Percentiles rank a stretch among this genome's conserved stretches.
Evolutionary conservation across 2,329 filamentous ascomycete species (phyloP).

Genomic region (Xylaria sp.): DNA sequence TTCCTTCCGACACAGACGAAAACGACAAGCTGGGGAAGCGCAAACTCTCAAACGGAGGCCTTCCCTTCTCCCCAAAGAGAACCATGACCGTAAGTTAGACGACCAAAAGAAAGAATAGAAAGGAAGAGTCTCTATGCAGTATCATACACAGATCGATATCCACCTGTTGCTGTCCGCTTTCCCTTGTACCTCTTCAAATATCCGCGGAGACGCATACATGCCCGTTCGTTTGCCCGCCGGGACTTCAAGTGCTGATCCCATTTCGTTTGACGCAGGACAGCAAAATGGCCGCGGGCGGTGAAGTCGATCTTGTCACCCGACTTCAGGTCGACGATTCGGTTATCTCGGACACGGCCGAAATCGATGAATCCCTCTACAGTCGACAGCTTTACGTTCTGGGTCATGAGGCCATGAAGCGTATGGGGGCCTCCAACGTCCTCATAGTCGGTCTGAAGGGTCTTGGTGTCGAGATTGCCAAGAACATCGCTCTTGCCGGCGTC

Average conservation of each 20-base stretch:
- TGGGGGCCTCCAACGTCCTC: slow-evolving; percentile 95
- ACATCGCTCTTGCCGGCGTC: slow-evolving; percentile 96
- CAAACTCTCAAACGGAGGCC: slow-evolving; percentile 71
- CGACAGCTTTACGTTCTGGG: slow-evolving; percentile 78
- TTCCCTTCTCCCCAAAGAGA: slow-evolving; percentile 67
- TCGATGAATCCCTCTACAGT: slow-evolving; percentile 80
- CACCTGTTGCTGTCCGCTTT: background rate
- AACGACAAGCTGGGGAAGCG: slow-evolving; percentile 72
- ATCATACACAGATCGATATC: background rate
- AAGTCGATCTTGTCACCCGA: slow-evolving; percentile 71
- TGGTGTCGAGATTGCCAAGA: slow-evolving; percentile 98
- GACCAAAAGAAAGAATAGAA: background rate
- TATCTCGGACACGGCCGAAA: slow-evolving; percentile 64
- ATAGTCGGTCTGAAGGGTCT: slow-evolving; percentile 92
- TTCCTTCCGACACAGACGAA: slow-evolving; percentile 41
- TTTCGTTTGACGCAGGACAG: slow-evolving; percentile 54
- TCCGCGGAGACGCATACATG: background rate
- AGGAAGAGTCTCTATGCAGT: background rate
- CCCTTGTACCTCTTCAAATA: background rate
- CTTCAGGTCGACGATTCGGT: slow-evolving; percentile 74
- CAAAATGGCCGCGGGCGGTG: slow-evolving; percentile 59
- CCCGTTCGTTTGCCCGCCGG: background rate
- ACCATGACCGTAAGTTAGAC: slow-evolving; percentile 68
- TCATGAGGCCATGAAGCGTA: slow-evolving; percentile 95
- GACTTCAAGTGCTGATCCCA: slow-evolving; percentile 33